Percentiles rank a stretch among this genome's conserved stretches.
Conservation (phyloP, 768 basidiomycete species). For the Mrakia blollopis region DNA sequence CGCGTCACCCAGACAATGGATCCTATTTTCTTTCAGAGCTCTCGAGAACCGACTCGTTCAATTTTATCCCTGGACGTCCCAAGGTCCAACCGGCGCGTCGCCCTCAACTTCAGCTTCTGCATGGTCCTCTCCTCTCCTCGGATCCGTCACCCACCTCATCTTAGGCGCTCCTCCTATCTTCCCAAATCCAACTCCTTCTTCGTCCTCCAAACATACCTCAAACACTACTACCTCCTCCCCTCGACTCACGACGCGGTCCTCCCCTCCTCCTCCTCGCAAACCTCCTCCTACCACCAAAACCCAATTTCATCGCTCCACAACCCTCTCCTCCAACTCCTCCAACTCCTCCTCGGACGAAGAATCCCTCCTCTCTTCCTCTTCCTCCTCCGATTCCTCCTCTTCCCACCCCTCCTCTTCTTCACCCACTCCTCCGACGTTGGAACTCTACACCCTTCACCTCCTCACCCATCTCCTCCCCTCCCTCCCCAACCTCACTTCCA, state of each 20-base stretch:
- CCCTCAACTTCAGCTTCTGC: no score
- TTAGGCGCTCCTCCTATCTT: no score
- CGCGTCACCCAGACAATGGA: neutral
- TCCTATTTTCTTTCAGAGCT: neutral
- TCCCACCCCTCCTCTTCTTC: neutral
- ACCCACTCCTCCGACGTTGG: neutral
- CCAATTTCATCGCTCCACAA: neutral
- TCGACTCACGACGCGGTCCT: neutral
- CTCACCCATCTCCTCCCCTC: constrained; percentile 4
- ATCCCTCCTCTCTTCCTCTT: neutral
- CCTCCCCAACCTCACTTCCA: neutral
- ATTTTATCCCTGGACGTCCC: neutral
- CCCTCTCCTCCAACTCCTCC: neutral
- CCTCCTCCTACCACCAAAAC: neutral
- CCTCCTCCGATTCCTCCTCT: neutral
- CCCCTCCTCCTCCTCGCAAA: neutral
- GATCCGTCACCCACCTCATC: no score
- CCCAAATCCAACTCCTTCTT: no score
- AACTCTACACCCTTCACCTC: neutral
- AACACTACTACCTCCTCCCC: neutral
- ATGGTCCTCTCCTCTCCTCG: no score
- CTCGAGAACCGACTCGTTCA: constrained; percentile 1
- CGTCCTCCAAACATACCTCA: no score
- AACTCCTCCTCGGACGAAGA: neutral
- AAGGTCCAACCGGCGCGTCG: neutral